Base-by-base conservation (phyloP, 139 green algal species). In the Eudorina sp. region DNA sequence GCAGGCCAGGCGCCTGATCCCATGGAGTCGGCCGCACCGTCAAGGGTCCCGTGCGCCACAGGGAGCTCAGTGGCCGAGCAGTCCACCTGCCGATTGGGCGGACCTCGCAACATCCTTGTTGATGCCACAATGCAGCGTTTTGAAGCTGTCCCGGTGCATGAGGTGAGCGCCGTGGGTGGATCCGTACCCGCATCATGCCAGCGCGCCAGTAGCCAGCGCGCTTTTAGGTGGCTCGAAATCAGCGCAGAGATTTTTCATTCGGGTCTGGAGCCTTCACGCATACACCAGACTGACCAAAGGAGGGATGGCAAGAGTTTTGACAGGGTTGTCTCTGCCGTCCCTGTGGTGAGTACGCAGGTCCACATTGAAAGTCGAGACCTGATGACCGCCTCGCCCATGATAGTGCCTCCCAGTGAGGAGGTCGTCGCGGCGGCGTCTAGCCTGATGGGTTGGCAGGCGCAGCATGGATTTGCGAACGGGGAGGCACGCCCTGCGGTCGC, bases 371-470 rank as follows among this genome's bases (percentile, higher is more conserved):
- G 62, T 45, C 45, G 18, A 1, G 60, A 74, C 25, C 45, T 16
- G 0, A 9, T 53, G 4, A 23, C 69, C 3, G 74, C 76, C 3
- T 90, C 86, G 3, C 76, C 86, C 34, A 70, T 90, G 60, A 76
- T 90, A 14, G 76, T 90, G 36, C 58, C 76, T 23, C 86, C 75
- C 3, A 79, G 60, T 64, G 55, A 79, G 31, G 81, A 64, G 23
- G 81, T 87, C 0, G 72, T 79, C 45, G 80, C 85, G 1, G 88
- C 88, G 0, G 88, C 80, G 1, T 69, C 69, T 36, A 69, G 82
- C 58, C 58, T 93, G 45, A 34, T 91, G n/a, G 60, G 34, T 0
- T 93, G 90, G 90, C 90, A 93, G 77, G 45, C 80, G 55, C 83
- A 90, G 83, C 76, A 88, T 51, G 90, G 90, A 0, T 45, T 91